Conservation (phyloP, 257 asterid genomes). For the Galeopsis tetrahit region DNA sequence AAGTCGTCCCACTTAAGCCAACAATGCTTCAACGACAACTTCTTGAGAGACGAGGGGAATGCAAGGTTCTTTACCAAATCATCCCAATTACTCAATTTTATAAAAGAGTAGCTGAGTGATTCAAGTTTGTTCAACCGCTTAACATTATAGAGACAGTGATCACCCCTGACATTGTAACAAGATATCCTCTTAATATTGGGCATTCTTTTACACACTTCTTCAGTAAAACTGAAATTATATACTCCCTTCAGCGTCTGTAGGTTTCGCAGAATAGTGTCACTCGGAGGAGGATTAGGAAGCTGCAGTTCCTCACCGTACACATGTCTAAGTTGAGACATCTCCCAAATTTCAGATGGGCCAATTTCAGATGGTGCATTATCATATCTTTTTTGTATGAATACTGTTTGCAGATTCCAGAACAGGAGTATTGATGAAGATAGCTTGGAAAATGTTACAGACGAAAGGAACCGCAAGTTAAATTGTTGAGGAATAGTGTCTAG, state of each 20-base stretch:
- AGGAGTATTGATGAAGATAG: not conserved
- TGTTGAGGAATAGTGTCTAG: not conserved
- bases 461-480: constrained; percentile 10
- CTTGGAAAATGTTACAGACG: not conserved
- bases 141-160: not conserved
- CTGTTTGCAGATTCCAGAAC: constrained; percentile 27
- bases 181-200: constrained; percentile 14
- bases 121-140: not conserved
- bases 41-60: not conserved
- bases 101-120: not conserved
- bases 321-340: constrained; percentile 18
- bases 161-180: not conserved
- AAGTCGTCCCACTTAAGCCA: not conserved
- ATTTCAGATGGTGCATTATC: not conserved
- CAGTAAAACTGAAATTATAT: not conserved
- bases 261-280: not conserved
- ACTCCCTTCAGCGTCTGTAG: not conserved
- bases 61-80: not conserved
- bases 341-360: constrained; percentile 26
- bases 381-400: not conserved
- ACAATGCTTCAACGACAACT: not conserved
- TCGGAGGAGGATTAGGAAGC: not conserved
- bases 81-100: not conserved
- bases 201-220: constrained; percentile 12
- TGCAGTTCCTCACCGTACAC: not conserved